A percentile compares a stretch with the other conserved stretches of the same genome.
Evolutionary conservation across 805 yeast species (phyloP).

Genomic region (Candida manassasensis): DNA sequence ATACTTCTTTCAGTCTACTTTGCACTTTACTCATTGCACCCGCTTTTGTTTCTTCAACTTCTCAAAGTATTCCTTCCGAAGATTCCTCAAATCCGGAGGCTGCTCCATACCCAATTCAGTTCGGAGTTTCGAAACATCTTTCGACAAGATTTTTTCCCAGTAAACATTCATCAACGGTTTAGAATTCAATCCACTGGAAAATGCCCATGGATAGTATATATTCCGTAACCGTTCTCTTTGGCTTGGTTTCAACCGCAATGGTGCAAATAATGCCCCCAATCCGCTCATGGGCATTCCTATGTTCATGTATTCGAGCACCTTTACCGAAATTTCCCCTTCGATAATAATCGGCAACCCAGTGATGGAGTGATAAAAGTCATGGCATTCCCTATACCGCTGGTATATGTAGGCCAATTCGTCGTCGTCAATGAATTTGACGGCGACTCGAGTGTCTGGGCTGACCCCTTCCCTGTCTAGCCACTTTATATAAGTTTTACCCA

Average conservation of each 20-base stretch:
- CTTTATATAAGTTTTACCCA: slow-evolving; percentile 73
- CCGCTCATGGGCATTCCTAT: slow-evolving; percentile 95
- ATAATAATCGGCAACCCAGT: slow-evolving; percentile 85
- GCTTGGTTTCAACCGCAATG: slow-evolving; percentile 60
- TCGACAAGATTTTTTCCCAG: slow-evolving; percentile 82
- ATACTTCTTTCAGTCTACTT: no score
- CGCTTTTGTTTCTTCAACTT: slow-evolving; percentile 22
- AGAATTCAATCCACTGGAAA: slow-evolving; percentile 63
- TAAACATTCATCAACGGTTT: slow-evolving; percentile 80
- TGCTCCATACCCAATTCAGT: slow-evolving; percentile 63
- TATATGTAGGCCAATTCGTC: slow-evolving; percentile 89
- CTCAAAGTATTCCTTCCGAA: slow-evolving; percentile 44
- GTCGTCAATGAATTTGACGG: slow-evolving; percentile 83
- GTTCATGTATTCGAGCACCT: slow-evolving; percentile 87
- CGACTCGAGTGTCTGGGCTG: slow-evolving; percentile 88
- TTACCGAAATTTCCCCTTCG: slow-evolving; percentile 95
- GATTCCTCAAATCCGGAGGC: slow-evolving; percentile 68
- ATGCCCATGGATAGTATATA: slow-evolving; percentile 85
- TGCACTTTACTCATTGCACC: no score
- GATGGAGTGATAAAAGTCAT: slow-evolving; percentile 92
- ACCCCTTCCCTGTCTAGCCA: slow-evolving; percentile 88
- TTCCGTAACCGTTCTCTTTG: slow-evolving; percentile 62
- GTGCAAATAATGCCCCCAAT: slow-evolving; percentile 85
- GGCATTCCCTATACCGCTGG: slow-evolving; percentile 93
- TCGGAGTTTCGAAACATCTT: slow-evolving; percentile 70